Base-by-base conservation (phyloP, 768 basidiomycete species). In the Macrolepiota fuliginosa region DNA sequence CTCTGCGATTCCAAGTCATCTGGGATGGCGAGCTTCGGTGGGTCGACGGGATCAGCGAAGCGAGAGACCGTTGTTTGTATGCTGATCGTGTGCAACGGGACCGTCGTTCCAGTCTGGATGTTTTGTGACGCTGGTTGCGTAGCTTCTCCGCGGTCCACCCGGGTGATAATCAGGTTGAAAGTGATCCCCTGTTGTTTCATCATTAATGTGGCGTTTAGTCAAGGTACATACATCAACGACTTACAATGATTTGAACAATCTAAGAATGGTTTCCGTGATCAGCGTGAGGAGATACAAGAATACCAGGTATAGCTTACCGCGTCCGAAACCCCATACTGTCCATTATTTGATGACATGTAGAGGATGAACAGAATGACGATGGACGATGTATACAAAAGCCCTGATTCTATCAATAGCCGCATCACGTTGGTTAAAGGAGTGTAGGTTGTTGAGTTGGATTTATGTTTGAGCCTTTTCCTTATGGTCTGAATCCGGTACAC, bases 191-290 rank as follows among this genome's bases (percentile, higher is more conserved):
- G 42, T 12, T 49, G 27, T 47, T 37, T 11, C 12, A 39, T 45
- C 17, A 32, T 32, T 39, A 32, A 46, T 32, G n/a, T n/a, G 13
- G 27, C 4, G 19, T 22, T 27, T 12, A 13, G 25, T 10, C 24
- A 27, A 49, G 3, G 10, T 22, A 10, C 24, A 27, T 51, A 40
- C 3, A 25, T 15, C 29, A 4, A 49, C 32, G 51, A 65, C 72
- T 61, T 58, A 75, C 77, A 60, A 80, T 78, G 39, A 80, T 78
- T 64, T 79, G 78, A 1, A 78, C 76, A 42, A 79, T 70, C 76
- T 79, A 57, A 7, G 35, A 32, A 57, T 47, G 15, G 55, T 11
- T n/a, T 22, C 32, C 56, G 29, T 25, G 36, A 62, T 39, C 6
- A 53, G 29, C 29, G 42, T 56, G 35, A 37, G 40, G 40, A 32